Evolutionary conservation across 305 asterid genomes (phyloP).

Genomic region (Fraxinus dipetala): DNA sequence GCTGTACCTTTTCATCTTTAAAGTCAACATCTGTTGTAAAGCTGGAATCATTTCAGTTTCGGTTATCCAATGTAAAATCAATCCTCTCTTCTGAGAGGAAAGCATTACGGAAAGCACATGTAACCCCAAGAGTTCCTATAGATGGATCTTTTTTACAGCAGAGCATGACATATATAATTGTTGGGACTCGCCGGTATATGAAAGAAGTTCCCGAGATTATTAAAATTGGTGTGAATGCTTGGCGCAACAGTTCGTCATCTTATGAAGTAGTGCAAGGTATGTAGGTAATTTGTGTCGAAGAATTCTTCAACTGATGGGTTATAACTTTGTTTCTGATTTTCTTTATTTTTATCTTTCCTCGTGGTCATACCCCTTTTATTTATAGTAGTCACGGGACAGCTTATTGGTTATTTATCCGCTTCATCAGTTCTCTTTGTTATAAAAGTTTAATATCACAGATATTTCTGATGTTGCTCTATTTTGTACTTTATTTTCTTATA

Average conservation of each 20-base stretch:
- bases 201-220: constrained; percentile 75
- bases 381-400: background rate
- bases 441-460: background rate
- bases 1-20: constrained; percentile 66
- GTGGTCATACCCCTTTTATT: background rate
- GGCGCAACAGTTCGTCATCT: constrained; percentile 63
- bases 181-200: constrained; percentile 64
- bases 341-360: background rate
- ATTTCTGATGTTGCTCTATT: background rate
- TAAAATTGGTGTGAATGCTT: constrained; percentile 65
- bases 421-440: constrained; percentile 1
- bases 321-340: constrained; percentile 5
- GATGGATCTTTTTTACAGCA: constrained; percentile 59
- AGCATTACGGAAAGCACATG: constrained; percentile 51
- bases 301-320: constrained; percentile 7
- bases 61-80: constrained; percentile 67
- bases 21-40: constrained; percentile 60
- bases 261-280: constrained; percentile 79
- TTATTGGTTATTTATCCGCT: background rate
- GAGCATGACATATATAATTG: constrained; percentile 59
- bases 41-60: constrained; percentile 62
- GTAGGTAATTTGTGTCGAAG: constrained; percentile 1
- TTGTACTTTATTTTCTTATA: background rate
- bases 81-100: constrained; percentile 69
- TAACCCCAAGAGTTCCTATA: constrained; percentile 46